Evolutionary conservation across 2,329 filamentous ascomycete species (phyloP).

Genomic region (Elsinoe necatrix): DNA sequence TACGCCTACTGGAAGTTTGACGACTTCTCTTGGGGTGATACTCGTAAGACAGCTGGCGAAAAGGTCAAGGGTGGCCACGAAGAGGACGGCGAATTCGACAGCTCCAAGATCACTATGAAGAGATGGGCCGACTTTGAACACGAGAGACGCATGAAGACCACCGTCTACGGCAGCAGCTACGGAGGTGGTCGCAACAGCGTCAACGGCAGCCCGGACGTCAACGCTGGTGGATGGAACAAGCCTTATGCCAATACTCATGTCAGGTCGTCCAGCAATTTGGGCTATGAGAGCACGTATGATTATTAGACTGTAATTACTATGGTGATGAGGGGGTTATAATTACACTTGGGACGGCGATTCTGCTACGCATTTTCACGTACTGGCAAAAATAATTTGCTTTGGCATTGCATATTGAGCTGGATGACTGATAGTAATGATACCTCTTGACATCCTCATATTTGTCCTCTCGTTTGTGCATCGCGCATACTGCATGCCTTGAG

Average conservation of each 20-base stretch:
- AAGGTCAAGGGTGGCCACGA: constrained; percentile 62
- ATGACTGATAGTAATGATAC: constrained; percentile 14
- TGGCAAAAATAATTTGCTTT: constrained; percentile 4
- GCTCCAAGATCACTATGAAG: constrained; percentile 99
- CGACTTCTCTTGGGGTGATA: constrained; percentile 99
- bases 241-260: not conserved
- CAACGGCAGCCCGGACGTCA: constrained; percentile 4
- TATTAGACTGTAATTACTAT: constrained; percentile 13
- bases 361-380: not conserved
- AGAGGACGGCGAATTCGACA: constrained; percentile 95
- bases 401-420: not conserved
- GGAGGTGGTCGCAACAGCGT: constrained; percentile 4
- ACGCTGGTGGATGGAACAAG: constrained; percentile 9
- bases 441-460: not conserved
- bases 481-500: not conserved
- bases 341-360: constrained; percentile 3
- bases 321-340: not conserved
- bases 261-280: constrained; percentile 3
- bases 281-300: constrained; percentile 10
- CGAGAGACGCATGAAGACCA: constrained; percentile 31
- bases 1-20: constrained; percentile 99
- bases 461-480: no score
- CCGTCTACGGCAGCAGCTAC: constrained; percentile 1
- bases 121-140: constrained; percentile 94
- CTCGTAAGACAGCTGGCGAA: constrained; percentile 86